phyloP scores from a whole-genome alignment of 306 rosid species.

The Sophora flavescens region DNA sequence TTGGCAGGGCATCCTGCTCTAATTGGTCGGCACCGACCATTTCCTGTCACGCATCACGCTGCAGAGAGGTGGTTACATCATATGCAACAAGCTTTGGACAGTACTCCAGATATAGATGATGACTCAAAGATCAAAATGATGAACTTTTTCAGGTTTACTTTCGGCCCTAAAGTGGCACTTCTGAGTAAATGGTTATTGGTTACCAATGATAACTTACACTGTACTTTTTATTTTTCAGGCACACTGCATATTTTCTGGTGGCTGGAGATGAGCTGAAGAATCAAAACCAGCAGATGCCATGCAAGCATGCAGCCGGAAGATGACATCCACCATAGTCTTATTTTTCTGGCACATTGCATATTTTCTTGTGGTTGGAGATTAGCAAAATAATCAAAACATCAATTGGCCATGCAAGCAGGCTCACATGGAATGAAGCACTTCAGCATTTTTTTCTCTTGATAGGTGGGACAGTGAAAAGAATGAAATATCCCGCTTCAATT shows the following conservation, averaged over 20 bases:
- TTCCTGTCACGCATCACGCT: slow-evolving; percentile 75
- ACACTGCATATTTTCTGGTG: slow-evolving; percentile 90
- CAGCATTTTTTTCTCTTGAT: slow-evolving; percentile 23
- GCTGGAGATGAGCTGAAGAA: slow-evolving; percentile 79
- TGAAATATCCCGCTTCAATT: slow-evolving; percentile 19
- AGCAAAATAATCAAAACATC: slow-evolving; percentile 46
- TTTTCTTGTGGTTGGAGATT: slow-evolving; percentile 64
- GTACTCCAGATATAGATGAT: slow-evolving; percentile 64
- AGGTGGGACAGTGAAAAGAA: not conserved
- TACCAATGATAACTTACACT: not conserved
- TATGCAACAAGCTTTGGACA: slow-evolving; percentile 82
- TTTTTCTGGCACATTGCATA: slow-evolving; percentile 57
- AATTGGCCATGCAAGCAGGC: slow-evolving; percentile 52
- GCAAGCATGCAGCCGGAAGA: slow-evolving; percentile 58
- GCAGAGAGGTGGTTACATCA: slow-evolving; percentile 90
- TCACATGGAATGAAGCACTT: slow-evolving; percentile 28
- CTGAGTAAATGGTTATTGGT: not conserved
- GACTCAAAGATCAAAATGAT: slow-evolving; percentile 72
- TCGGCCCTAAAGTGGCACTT: not conserved
- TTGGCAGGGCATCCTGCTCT: slow-evolving; percentile 92
- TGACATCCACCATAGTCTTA: not conserved
- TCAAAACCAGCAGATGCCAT: slow-evolving; percentile 57
- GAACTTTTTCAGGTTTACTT: slow-evolving; percentile 76
- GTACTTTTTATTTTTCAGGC: slow-evolving; percentile 55
- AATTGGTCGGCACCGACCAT: slow-evolving; percentile 82